Percentiles rank a stretch among this genome's conserved stretches.
These are phyloP conservation scores for Centrapalus pauciflorus DNA, from an alignment of 129 eudicot species.

Conservation along the genomic window DNA sequence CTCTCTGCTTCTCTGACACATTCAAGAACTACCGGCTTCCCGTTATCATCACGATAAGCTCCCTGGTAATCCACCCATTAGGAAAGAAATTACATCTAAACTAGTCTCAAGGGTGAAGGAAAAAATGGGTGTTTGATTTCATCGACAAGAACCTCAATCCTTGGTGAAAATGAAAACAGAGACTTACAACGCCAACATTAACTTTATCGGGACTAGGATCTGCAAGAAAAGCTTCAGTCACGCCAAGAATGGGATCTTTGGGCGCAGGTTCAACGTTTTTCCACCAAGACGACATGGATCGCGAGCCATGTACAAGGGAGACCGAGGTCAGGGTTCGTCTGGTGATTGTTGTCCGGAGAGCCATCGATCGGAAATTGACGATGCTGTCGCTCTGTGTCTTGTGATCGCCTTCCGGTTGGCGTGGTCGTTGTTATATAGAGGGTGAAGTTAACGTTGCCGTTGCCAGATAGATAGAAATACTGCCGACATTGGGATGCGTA, in stretches of 20 bases:
- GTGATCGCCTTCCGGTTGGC: conserved; percentile 3
- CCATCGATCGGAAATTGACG: conserved; percentile 11
- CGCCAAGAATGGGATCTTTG: conserved; percentile 89
- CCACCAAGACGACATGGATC: conserved; percentile 70
- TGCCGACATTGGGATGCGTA: conserved; percentile 30
- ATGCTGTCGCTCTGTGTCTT: neutral
- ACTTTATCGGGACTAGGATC: conserved; percentile 70
- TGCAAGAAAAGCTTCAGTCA: conserved; percentile 80
- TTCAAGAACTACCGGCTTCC: conserved; percentile 89
- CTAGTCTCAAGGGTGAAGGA: too few species aligned
- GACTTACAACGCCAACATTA: conserved; percentile 79
- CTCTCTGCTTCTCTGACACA: conserved; percentile 94
- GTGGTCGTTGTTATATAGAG: conserved; percentile 1
- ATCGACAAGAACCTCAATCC: neutral
- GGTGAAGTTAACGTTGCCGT: neutral
- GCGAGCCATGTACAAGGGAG: neutral
- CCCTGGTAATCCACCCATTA: conserved; percentile 40
- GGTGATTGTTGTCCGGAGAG: conserved; percentile 13
- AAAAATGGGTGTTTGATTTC: neutral
- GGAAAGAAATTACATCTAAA: neutral
- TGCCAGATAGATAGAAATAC: neutral
- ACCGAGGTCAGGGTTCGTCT: conserved; percentile 10
- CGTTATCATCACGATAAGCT: conserved; percentile 92
- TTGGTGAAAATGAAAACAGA: neutral
- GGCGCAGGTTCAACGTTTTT: conserved; percentile 68